These are phyloP conservation scores for Ambrosia hybrid DNA, from an alignment of 140 eudicot species.

Conservation along the genomic window DNA sequence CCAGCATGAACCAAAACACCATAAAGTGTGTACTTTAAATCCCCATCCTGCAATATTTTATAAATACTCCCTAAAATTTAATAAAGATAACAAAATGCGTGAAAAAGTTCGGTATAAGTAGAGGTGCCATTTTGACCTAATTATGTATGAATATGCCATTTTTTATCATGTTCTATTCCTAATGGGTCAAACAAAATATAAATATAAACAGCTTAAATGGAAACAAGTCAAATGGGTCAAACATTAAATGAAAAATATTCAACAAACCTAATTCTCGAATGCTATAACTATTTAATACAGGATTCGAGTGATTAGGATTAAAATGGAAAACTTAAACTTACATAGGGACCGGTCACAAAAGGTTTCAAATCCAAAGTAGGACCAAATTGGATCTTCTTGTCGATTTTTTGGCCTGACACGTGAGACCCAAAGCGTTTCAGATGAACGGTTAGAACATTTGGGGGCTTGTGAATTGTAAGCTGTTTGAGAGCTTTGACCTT, in stretches of 20 bases:
- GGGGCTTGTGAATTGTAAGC: conserved; percentile 78
- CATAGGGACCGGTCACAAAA: conserved; percentile 79
- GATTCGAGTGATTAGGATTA: not conserved
- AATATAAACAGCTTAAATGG: not conserved
- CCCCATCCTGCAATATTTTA: conserved; percentile 66
- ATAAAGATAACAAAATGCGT: not conserved
- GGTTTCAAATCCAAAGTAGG: conserved; percentile 79
- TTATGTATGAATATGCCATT: not conserved
- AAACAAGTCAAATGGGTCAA: not conserved
- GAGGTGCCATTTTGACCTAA: not conserved
- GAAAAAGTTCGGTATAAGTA: not conserved
- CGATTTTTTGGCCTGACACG: conserved; percentile 75
- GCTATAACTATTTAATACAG: not conserved
- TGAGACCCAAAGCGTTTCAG: conserved; percentile 90
- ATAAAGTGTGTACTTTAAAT: conserved; percentile 83
- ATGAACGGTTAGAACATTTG: conserved; percentile 82
- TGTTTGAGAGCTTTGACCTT: conserved; percentile 88
- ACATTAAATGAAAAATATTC: not conserved
- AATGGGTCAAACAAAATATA: not conserved
- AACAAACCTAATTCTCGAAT: not conserved
- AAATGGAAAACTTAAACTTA: conserved; percentile 42
- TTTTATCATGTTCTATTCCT: not conserved
- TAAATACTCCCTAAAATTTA: not conserved
- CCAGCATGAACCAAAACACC: conserved; percentile 99
- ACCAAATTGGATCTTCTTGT: conserved; percentile 62